Percentiles rank a stretch among this genome's conserved stretches.
phyloP scores from a whole-genome alignment of 1,284 basidiomycete species.

The Papiliotrema terrestris region DNA sequence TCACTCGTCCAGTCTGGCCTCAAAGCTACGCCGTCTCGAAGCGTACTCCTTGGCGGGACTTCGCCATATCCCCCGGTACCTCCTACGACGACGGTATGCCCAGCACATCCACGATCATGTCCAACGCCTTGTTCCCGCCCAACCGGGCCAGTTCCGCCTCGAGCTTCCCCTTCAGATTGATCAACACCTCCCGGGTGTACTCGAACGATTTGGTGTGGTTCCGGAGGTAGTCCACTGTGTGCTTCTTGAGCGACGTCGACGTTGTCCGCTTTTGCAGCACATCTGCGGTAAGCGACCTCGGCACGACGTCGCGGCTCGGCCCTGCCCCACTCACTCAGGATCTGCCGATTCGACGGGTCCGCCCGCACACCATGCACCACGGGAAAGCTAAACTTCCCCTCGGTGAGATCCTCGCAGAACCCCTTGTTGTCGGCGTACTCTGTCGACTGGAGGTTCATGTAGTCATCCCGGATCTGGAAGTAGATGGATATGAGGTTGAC shows the following conservation, averaged over 20 bases:
- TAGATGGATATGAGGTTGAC: slow-evolving; percentile 91
- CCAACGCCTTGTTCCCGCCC: slow-evolving; percentile 43
- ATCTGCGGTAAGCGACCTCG: slow-evolving; percentile 58
- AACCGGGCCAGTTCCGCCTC: slow-evolving; percentile 40
- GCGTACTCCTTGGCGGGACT: not conserved
- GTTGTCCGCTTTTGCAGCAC: slow-evolving; percentile 82
- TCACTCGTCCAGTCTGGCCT: too few species aligned
- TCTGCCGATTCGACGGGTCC: slow-evolving; percentile 66
- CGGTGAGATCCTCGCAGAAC: slow-evolving; percentile 89
- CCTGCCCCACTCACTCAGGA: slow-evolving; percentile 63
- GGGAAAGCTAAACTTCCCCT: slow-evolving; percentile 96
- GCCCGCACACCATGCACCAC: slow-evolving; percentile 83
- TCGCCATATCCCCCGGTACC: not conserved
- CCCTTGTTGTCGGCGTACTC: slow-evolving; percentile 91
- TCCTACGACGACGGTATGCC: not conserved
- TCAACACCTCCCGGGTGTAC: slow-evolving; percentile 65
- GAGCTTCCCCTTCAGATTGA: slow-evolving; percentile 53
- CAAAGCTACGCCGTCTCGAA: too few species aligned
- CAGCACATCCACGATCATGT: slow-evolving; percentile 35
- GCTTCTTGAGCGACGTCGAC: slow-evolving; percentile 71
- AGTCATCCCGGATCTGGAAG: slow-evolving; percentile 96
- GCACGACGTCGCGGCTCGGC: too few species aligned
- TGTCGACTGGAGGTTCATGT: slow-evolving; percentile 88
- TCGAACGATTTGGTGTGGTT: slow-evolving; percentile 69
- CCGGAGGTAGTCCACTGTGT: slow-evolving; percentile 73